phyloP scores from a whole-genome alignment of 2,329 filamentous ascomycete species.

The Rhynchosporium graminicola region DNA sequence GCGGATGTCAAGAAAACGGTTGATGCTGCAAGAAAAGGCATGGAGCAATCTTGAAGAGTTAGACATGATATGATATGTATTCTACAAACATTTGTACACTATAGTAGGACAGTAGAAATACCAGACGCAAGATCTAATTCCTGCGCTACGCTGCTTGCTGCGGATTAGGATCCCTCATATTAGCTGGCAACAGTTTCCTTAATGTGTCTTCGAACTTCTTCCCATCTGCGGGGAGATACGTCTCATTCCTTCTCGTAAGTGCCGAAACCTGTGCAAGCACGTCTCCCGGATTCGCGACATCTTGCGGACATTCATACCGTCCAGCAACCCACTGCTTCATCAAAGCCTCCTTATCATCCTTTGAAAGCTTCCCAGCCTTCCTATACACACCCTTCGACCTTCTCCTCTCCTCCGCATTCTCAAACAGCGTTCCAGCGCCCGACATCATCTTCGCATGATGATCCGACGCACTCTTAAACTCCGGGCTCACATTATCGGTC shows the following conservation, averaged over 20 bases:
- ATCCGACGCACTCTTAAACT: slow-evolving; percentile 20
- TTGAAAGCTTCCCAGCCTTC: slow-evolving; percentile 19
- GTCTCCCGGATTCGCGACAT: slow-evolving; percentile 23
- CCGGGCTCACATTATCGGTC: slow-evolving; percentile 28
- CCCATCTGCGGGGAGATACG: slow-evolving; percentile 37
- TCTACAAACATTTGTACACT: slow-evolving; percentile 29
- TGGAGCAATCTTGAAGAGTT: slow-evolving; percentile 32
- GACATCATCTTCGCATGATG: slow-evolving; percentile 29
- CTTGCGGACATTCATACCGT: slow-evolving; percentile 34
- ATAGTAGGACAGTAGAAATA: slow-evolving; percentile 9
- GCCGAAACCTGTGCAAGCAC: slow-evolving; percentile 31
- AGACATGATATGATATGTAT: slow-evolving; percentile 11
- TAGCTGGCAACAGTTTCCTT: slow-evolving; percentile 31
- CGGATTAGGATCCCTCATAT: slow-evolving; percentile 14
- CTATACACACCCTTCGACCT: slow-evolving; percentile 9
- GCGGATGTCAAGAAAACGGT: slow-evolving; percentile 42
- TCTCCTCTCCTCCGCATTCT: slow-evolving; percentile 22
- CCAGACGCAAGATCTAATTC: background rate
- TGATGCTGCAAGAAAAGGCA: slow-evolving; percentile 42
- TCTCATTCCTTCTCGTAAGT: slow-evolving; percentile 37
- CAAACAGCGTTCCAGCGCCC: slow-evolving; percentile 35
- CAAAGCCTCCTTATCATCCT: slow-evolving; percentile 29
- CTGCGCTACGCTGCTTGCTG: slow-evolving; percentile 16
- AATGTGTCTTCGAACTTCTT: slow-evolving; percentile 38
- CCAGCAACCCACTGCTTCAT: slow-evolving; percentile 37